Evolutionary conservation across 768 basidiomycete species (phyloP).

Genomic region (Boletus tomentosulus): DNA sequence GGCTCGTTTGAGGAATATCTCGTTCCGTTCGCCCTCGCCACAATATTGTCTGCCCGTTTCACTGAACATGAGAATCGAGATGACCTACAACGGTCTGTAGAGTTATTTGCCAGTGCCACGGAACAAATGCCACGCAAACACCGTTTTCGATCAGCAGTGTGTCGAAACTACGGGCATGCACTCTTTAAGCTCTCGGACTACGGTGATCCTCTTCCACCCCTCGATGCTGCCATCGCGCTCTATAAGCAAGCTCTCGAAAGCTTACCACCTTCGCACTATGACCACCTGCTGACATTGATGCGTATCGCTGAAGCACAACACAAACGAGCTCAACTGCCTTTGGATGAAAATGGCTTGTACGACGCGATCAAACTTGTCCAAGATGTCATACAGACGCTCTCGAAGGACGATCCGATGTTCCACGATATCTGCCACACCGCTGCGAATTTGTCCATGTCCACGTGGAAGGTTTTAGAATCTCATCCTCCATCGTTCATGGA

Average conservation of each 20-base stretch:
- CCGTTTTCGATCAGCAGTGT: background rate
- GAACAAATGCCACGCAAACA: conserved; percentile 15
- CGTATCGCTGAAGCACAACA: conserved; percentile 1
- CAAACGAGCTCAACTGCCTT: background rate
- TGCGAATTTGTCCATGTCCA: background rate
- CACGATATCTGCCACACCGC: background rate
- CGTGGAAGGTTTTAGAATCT: background rate
- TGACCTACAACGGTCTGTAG: conserved; percentile 16
- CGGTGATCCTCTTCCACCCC: conserved; percentile 1
- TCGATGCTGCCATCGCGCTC: conserved; percentile 9
- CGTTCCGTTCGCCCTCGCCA: conserved; percentile 5
- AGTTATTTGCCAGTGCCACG: conserved; percentile 7
- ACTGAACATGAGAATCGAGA: background rate
- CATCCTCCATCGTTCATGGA: conserved; percentile 5
- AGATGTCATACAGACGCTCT: background rate
- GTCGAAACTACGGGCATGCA: conserved; percentile 9
- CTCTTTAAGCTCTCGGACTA: conserved; percentile 3
- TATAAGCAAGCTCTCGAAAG: conserved; percentile 3
- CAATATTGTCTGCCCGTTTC: conserved; percentile 12
- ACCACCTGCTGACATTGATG: background rate
- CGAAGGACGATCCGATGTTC: conserved; percentile 3
- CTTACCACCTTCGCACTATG: conserved; percentile 12
- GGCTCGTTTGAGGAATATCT: conserved; percentile 3
- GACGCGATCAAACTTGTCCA: background rate
- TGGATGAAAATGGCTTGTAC: background rate